These are phyloP conservation scores for Sclerotinia spermophila DNA, from an alignment of 2,329 filamentous ascomycete genomes.

Conservation along the genomic window DNA sequence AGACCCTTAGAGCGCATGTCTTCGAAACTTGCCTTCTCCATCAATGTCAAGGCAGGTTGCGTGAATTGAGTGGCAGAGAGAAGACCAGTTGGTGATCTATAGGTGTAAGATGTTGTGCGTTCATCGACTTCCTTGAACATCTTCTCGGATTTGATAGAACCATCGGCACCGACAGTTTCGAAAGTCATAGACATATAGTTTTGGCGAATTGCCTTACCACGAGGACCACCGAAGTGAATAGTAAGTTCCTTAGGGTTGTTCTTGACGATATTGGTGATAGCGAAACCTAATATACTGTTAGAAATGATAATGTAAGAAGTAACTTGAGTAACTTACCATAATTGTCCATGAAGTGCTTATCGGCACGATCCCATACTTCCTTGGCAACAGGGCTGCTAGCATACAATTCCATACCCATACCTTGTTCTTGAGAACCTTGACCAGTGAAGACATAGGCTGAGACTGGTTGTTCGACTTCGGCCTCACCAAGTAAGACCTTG, in stretches of 20 bases:
- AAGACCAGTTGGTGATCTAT: slow-evolving; percentile 89
- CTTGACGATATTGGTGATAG: slow-evolving; percentile 97
- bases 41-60: slow-evolving; percentile 91
- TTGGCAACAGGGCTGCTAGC: slow-evolving; percentile 88
- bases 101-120: slow-evolving; percentile 91
- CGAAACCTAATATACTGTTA: slow-evolving; percentile 61
- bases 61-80: slow-evolving; percentile 98
- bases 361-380: slow-evolving; percentile 96
- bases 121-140: slow-evolving; percentile 99
- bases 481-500: slow-evolving; percentile 91
- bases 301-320: slow-evolving; percentile 19
- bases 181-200: slow-evolving; percentile 99
- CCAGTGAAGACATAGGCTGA: slow-evolving; percentile 98
- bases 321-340: slow-evolving; percentile 65
- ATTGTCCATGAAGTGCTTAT: slow-evolving; percentile 97
- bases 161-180: slow-evolving; percentile 91
- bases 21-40: slow-evolving; percentile 99
- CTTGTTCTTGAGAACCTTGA: slow-evolving; percentile 97
- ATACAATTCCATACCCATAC: slow-evolving; percentile 99
- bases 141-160: slow-evolving; percentile 93
- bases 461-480: slow-evolving; percentile 95
- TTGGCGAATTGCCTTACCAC: slow-evolving; percentile 93
- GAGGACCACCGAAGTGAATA: slow-evolving; percentile 94
- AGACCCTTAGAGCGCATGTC: slow-evolving; percentile 98
- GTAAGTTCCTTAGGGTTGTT: slow-evolving; percentile 99